A percentile compares a stretch with the other conserved stretches of the same genome.
Evolutionary conservation across 805 yeast species (phyloP).

Genomic region (Ogataea wickerhamii): DNA sequence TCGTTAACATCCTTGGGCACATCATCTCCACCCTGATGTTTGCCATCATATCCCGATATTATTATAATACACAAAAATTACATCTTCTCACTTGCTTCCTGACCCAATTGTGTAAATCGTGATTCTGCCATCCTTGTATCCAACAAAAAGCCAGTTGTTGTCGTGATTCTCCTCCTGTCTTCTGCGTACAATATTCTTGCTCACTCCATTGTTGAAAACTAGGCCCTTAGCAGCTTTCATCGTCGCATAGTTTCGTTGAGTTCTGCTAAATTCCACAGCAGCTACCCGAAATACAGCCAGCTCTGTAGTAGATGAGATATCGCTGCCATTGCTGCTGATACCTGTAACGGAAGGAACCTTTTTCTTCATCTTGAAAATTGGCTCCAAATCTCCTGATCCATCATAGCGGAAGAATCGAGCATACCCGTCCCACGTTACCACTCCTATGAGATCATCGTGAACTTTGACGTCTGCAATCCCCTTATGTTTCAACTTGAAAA

Average conservation of each 20-base stretch:
- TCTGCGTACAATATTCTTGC: slow-evolving; percentile 30
- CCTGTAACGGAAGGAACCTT: slow-evolving; percentile 26
- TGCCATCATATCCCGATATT: too few species aligned
- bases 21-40: too few species aligned
- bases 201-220: slow-evolving; percentile 28
- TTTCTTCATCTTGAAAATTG: slow-evolving; percentile 25
- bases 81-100: slow-evolving; percentile 1
- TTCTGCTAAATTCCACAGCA: slow-evolving; percentile 17
- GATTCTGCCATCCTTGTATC: slow-evolving; percentile 33
- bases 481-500: slow-evolving; percentile 31
- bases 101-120: slow-evolving; percentile 17
- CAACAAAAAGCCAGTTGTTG: slow-evolving; percentile 29
- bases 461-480: slow-evolving; percentile 34
- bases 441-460: slow-evolving; percentile 28
- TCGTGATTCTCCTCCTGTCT: slow-evolving; percentile 26
- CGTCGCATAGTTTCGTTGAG: slow-evolving; percentile 18
- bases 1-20: too few species aligned
- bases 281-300: slow-evolving; percentile 18
- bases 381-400: slow-evolving; percentile 7
- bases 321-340: slow-evolving; percentile 9
- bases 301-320: background rate
- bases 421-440: slow-evolving; percentile 53
- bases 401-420: slow-evolving; percentile 32
- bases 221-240: slow-evolving; percentile 10
- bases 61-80: slow-evolving; percentile 2